Base-by-base conservation (phyloP, 2,329 filamentous ascomycete species). In the Epichloe typhina region DNA sequence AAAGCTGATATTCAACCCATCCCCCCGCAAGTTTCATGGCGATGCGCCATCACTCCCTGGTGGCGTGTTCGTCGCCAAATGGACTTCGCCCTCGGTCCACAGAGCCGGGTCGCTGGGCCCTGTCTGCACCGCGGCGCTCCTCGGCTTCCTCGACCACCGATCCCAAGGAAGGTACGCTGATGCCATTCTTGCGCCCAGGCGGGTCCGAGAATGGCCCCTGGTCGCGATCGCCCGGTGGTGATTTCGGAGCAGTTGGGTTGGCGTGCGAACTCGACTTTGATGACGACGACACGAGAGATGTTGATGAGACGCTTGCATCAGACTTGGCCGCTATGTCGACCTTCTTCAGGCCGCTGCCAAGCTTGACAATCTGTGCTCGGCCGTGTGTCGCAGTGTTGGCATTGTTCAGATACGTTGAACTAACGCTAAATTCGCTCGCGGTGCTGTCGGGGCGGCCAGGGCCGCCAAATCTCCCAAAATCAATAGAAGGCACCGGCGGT, bases 401-500 rank as follows among this genome's bases (percentile, higher is more conserved):
- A 54, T 75, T 82, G 68, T 81, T 84, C 57, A 85, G 69, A 64
- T 84, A 84, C 1, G 82, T 83, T 19, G 81, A 82, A 17, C 82
- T 81, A 51, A 85, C 78, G 59, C 80, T 84, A 62, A 84, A 84
- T 37, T 77, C 75, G 64, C 74, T 77, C 50, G 68, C 73, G 5
- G 71, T 72, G 59, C 79, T 82, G 57, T 72, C 74, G 21, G 73
- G 80, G 52, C 68, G 71, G 49, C 58, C 59, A 11, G 37, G 36
- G 59, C 52, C 59, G 37, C 68, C 72, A 61, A 80, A 83, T 61
- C 74, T 79, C 54, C 76, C 75, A 55, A 76, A 79, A 59, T 89
- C 82, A 58, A 93, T 82, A 52, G 72, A 72, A 6, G 86, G 86
- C 5, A 91, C 83, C 0, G 87, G 86, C 3, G 88, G 87, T 17